Base-by-base conservation (phyloP, 2,329 filamentous ascomycete species). In the Xylaria sp. region DNA sequence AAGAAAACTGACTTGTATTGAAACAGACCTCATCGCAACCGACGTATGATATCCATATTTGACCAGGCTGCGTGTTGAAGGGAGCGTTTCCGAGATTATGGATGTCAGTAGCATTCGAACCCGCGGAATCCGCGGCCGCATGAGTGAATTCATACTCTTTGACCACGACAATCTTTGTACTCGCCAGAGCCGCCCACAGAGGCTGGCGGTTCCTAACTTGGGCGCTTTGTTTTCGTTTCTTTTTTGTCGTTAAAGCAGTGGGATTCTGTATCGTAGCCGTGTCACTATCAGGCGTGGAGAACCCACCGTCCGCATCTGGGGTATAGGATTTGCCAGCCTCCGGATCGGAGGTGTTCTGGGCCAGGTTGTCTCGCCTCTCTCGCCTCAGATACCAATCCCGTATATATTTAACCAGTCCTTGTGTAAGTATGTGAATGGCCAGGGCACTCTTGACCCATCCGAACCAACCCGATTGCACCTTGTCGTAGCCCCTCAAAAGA, bases 161-260 rank as follows among this genome's bases (percentile, higher is more conserved):
- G 71, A 95, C 87, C 76, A 96, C 91, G 68, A 94, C 93, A 72
- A 97, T 92, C 80, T 97, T 97, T 71, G 92, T 96, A 76, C 91
- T 96, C 55, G 92, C 92, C 68, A 97, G 83, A 52, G 92, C 92
- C 65, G 92, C 91, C 92, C 92, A 97, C 65, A 97, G 84, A 53
- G 92, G 92, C 76, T 97, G 92, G 71, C 91, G 87, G 73, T 91
- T 90, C 74, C 92, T 83, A 66, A 96, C 91, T 74, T 94, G 90
- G 60, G 91, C 92, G 71, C 90, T 93, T 76, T 96, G 91, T 77
- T 94, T 93, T 76, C 89, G 86, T 77, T 90, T 89, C 78, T 91
- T 94, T 76, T 94, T 95, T 64, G 82, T 84, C 77, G 71, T 85
- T 78, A 76, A 83, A 71, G 74, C 72, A 58, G 74, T 75, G 76